Percentiles rank a stretch among this genome's conserved stretches.
These are phyloP conservation scores for Fusarium temperatum DNA, from an alignment of 2,329 filamentous ascomycete genomes.

Conservation along the genomic window DNA sequence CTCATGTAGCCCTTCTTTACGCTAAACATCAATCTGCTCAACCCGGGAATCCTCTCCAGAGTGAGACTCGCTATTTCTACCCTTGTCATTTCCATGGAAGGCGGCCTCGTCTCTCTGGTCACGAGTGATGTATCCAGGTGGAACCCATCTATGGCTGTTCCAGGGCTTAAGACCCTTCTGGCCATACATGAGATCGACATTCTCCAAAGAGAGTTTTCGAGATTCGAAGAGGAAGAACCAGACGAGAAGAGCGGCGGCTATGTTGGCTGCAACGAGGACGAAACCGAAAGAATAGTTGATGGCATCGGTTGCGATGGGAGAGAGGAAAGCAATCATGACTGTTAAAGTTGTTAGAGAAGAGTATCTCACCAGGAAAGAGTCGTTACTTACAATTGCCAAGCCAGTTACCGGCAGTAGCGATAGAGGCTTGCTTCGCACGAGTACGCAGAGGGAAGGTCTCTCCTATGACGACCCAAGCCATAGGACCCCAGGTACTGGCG, in stretches of 20 bases:
- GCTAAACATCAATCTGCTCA: constrained; percentile 25
- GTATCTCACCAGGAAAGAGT: rapidly evolving
- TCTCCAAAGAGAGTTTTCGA: constrained; percentile 72
- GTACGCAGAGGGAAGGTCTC: constrained; percentile 71
- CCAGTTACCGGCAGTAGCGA: constrained; percentile 66
- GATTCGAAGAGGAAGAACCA: constrained; percentile 78
- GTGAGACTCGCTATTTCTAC: constrained; percentile 35
- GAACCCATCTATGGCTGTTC: constrained; percentile 64
- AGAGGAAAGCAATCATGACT: constrained; percentile 74
- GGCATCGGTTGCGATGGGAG: constrained; percentile 68
- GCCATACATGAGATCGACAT: constrained; percentile 77
- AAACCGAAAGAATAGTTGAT: constrained; percentile 73
- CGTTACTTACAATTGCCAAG: constrained; percentile 62
- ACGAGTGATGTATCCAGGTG: constrained; percentile 55
- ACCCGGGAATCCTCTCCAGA: constrained; percentile 29
- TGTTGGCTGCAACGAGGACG: constrained; percentile 70
- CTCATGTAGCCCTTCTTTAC: neutral
- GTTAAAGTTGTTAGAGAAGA: constrained; percentile 6
- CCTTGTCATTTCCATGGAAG: constrained; percentile 39
- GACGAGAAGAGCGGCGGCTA: constrained; percentile 66
- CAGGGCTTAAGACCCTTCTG: constrained; percentile 66
- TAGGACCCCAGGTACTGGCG: constrained; percentile 74
- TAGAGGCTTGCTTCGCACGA: constrained; percentile 62
- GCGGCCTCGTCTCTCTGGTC: constrained; percentile 47
- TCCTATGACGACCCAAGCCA: constrained; percentile 73